Evolutionary conservation across 441 rosid species (phyloP).

Genomic region (Croton laevigatus): DNA sequence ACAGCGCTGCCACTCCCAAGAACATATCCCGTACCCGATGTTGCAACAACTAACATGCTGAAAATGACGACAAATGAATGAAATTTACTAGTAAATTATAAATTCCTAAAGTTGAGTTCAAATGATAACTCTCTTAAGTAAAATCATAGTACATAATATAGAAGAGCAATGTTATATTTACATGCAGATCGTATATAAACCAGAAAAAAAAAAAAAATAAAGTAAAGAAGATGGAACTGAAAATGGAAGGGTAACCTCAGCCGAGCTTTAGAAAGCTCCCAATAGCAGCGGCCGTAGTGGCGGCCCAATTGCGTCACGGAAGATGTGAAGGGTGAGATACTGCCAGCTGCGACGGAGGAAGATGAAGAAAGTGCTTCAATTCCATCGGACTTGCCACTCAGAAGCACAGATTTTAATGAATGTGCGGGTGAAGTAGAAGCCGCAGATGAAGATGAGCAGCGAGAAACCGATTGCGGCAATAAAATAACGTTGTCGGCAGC

Average conservation of each 20-base stretch:
- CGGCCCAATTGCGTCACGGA: slow-evolving; percentile 35
- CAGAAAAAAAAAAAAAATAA: neutral
- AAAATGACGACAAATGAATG: neutral
- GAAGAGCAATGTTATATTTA: neutral
- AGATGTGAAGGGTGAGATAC: slow-evolving; percentile 21
- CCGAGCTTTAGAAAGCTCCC: slow-evolving; percentile 96
- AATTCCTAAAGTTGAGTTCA: neutral
- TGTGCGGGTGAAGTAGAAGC: slow-evolving; percentile 26
- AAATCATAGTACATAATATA: neutral
- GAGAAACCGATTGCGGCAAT: neutral
- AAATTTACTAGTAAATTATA: neutral
- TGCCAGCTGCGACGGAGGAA: slow-evolving; percentile 24
- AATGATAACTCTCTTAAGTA: neutral
- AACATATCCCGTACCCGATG: slow-evolving; percentile 91
- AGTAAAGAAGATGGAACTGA: neutral
- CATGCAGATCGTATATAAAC: neutral
- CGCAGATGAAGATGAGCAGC: slow-evolving; percentile 15
- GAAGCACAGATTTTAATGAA: slow-evolving; percentile 35
- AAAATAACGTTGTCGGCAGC: slow-evolving; percentile 16
- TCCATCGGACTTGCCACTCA: slow-evolving; percentile 31
- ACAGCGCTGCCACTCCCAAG: slow-evolving; percentile 68
- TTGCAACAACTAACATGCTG: slow-evolving; percentile 92
- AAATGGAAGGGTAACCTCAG: slow-evolving; percentile 52
- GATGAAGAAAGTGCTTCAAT: slow-evolving; percentile 36
- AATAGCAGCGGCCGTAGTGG: slow-evolving; percentile 75